Evolutionary conservation across 2,329 filamentous ascomycete genomes (phyloP).

Genomic region (Chrysoporthe cubensis): DNA sequence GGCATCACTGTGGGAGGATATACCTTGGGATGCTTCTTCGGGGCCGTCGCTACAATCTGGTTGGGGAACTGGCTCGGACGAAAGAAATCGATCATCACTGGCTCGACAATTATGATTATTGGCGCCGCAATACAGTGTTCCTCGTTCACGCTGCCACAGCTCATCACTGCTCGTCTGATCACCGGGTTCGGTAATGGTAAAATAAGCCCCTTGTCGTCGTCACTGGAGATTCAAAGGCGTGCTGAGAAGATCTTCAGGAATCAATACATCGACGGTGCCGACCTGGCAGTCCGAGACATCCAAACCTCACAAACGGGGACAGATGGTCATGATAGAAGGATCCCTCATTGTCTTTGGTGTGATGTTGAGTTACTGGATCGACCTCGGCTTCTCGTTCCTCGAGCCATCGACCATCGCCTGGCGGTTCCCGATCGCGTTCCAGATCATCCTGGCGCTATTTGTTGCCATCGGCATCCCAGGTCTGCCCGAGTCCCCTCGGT

Average conservation of each 20-base stretch:
- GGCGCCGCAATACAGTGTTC: conserved; percentile 27
- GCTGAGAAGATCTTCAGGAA: conserved; percentile 16
- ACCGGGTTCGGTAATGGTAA: conserved; percentile 26
- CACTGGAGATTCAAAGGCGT: not conserved
- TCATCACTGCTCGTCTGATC: conserved; percentile 27
- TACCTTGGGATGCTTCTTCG: conserved; percentile 30
- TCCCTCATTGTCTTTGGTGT: conserved; percentile 71
- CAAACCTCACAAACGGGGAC: conserved; percentile 25
- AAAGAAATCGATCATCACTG: conserved; percentile 25
- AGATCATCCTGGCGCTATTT: conserved; percentile 31
- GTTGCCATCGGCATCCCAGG: conserved; percentile 27
- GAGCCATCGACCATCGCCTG: conserved; percentile 37
- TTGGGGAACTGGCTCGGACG: conserved; percentile 28
- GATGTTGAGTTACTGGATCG: conserved; percentile 64
- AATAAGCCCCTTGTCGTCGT: not conserved
- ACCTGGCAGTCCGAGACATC: conserved; percentile 31
- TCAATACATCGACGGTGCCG: conserved; percentile 29
- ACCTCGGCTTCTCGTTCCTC: conserved; percentile 33
- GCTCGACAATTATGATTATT: conserved; percentile 27
- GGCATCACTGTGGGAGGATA: conserved; percentile 30
- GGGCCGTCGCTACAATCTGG: conserved; percentile 29
- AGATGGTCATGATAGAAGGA: conserved; percentile 30
- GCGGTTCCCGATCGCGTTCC: conserved; percentile 39
- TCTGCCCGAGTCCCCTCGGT: conserved; percentile 31
- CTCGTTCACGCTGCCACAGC: conserved; percentile 25